Conservation (phyloP, 768 basidiomycete genomes). For the Tylopilus sp. region DNA sequence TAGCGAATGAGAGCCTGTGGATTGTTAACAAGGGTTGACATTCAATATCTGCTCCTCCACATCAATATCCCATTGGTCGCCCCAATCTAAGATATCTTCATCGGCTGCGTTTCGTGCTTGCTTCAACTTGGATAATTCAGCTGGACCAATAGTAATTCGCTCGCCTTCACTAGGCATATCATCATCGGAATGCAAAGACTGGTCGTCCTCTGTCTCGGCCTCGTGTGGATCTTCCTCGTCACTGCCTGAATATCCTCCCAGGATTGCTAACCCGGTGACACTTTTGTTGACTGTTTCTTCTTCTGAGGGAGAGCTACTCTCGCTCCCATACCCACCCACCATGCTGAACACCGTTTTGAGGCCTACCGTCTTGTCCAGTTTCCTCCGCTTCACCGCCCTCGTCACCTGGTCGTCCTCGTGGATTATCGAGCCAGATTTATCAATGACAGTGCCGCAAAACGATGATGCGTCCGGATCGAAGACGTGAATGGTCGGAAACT, state of each 20-base stretch:
- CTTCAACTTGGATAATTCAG: constrained; percentile 21
- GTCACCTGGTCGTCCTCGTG: constrained; percentile 19
- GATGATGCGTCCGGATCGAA: constrained; percentile 51
- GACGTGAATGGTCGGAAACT: constrained; percentile 81
- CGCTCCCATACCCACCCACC: constrained; percentile 60
- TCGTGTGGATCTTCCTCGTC: constrained; percentile 10
- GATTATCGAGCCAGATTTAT: constrained; percentile 43
- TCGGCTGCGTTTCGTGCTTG: constrained; percentile 24
- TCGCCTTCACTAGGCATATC: constrained; percentile 10
- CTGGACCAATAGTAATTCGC: constrained; percentile 20
- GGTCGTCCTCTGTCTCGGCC: constrained; percentile 15
- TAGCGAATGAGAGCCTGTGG: neutral
- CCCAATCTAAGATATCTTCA: constrained; percentile 31
- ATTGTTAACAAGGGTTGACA: neutral
- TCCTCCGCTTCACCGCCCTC: constrained; percentile 51
- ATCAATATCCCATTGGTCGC: constrained; percentile 27
- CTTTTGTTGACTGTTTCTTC: constrained; percentile 7
- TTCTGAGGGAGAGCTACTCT: constrained; percentile 36
- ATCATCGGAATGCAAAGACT: constrained; percentile 10
- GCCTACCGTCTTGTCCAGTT: constrained; percentile 48
- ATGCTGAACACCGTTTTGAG: constrained; percentile 55
- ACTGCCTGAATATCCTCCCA: constrained; percentile 25
- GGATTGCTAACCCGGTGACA: constrained; percentile 14
- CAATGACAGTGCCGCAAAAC: constrained; percentile 60
- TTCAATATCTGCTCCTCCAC: constrained; percentile 4